Evolutionary conservation across 345 rosid species (phyloP).

Genomic region (Citrus unshiu): DNA sequence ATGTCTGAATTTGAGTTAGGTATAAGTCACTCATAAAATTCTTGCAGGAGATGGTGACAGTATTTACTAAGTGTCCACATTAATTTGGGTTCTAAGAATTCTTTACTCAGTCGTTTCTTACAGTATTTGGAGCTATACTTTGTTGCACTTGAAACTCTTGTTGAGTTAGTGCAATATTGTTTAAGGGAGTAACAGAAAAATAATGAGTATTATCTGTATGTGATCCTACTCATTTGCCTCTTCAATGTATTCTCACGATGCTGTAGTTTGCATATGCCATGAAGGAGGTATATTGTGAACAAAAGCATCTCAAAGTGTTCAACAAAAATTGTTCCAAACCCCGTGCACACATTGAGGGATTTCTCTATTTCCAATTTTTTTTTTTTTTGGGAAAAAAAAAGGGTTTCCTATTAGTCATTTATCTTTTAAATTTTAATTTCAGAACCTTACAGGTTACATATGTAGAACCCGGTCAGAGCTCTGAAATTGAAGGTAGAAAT

Average conservation of each 20-base stretch:
- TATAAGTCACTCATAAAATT: not conserved
- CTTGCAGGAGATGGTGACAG: not conserved
- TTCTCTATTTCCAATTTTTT: not conserved
- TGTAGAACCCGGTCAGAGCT: constrained; percentile 73
- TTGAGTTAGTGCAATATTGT: not conserved
- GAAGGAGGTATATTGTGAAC: not conserved
- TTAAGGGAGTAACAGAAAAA: not conserved
- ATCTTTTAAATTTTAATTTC: constrained; percentile 20
- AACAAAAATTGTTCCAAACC: not conserved
- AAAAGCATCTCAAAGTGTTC: not conserved
- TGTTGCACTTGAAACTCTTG: not conserved
- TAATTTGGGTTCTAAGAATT: not conserved
- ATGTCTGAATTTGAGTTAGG: not conserved
- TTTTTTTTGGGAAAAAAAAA: no score
- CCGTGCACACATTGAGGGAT: not conserved
- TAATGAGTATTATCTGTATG: not conserved
- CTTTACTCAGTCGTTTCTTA: not conserved
- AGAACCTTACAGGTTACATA: constrained; percentile 60
- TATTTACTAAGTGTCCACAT: not conserved
- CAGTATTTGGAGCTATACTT: not conserved
- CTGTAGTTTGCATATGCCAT: not conserved
- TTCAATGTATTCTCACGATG: not conserved
- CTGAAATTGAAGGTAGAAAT: constrained; percentile 40
- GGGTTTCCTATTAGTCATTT: not conserved
- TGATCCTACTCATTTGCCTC: not conserved